Evolutionary conservation across 306 rosid genomes (phyloP), one percentile per base, ranked within the genome.

Genomic region (Sicyos baderoa): DNA sequence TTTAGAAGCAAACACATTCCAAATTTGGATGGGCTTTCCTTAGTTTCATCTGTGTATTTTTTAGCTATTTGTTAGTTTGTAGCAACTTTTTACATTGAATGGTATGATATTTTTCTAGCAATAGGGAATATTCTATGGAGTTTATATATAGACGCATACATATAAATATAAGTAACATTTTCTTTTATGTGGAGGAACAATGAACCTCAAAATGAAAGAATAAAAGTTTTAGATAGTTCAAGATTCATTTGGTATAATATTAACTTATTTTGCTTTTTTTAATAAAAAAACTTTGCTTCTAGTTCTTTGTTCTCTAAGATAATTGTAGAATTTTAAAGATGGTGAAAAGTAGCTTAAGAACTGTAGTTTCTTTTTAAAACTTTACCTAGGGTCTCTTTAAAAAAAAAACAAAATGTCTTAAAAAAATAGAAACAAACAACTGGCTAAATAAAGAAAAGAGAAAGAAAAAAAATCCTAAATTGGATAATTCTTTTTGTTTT

Each of bases 71-170:
- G 64, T 58, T 40, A 57, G 64, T 27, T 58, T 58, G 37, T 65
- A 21, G 71, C 52, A 65, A 65, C 54, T 17, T 58, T 7, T 21
- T 61, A 21, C 21, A 45, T 45, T 13, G 6, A 44, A 45, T 65
- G 45, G 14, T 58, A 29, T 32, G 18, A 21, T 13, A 18, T 40
- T 11, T 40, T 11, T 45, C 35, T 45, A 65, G 54, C 37, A 45
- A 65, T 65, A 44, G 54, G 54, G 70, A 65, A 65, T 65, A 65
- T 65, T 65, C 19, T 65, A 6, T 44, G 54, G 69, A 63, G 27
- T 63, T 7, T 35, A 60, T 61, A 61, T 61, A 61, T 61, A 61
- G 48, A 61, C 67, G 35, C 35, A n/a, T n/a, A 8, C 67, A 61
- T 15, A 58, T 27, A 61, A 61, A 61, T 29, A 3, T 61, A 35